Percentiles rank a stretch among this genome's conserved stretches.
phyloP scores from a whole-genome alignment of 140 eudicot species.

The Anethum foeniculum region DNA sequence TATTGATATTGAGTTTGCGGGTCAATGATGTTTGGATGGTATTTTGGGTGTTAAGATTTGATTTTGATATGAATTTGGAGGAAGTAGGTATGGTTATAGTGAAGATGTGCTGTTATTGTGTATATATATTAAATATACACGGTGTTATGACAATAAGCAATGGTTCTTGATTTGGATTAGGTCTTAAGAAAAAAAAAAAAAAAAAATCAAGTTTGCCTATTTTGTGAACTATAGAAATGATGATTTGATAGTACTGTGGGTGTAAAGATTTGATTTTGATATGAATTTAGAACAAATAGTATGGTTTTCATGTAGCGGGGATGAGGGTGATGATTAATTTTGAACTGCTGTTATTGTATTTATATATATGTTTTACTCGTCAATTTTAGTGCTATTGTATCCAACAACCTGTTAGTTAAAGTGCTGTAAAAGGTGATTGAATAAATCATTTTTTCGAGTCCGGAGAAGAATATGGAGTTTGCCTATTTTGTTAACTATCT shows the following conservation, averaged over 20 bases:
- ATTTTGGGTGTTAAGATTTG: not conserved
- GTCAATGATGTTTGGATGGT: not conserved
- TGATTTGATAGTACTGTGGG: not conserved
- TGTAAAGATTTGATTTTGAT: not conserved
- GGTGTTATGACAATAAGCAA: too few relatives aligned
- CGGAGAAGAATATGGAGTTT: too few relatives aligned
- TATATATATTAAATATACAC: too few relatives aligned
- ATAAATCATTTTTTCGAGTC: too few relatives aligned
- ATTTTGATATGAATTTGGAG: not conserved
- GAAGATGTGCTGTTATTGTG: too few relatives aligned
- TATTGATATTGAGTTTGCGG: not conserved
- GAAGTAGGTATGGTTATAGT: not conserved
- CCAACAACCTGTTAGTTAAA: too few relatives aligned
- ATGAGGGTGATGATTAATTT: not conserved
- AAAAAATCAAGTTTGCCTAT: not conserved
- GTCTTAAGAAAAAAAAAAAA: not conserved
- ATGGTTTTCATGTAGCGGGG: not conserved
- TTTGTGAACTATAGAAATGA: not conserved
- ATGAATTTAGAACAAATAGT: not conserved
- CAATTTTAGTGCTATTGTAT: too few relatives aligned
- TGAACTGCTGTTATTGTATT: not conserved
- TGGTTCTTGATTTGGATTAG: too few relatives aligned
- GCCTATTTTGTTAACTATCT: too few relatives aligned
- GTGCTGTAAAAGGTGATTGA: too few relatives aligned
- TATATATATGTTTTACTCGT: too few relatives aligned